phyloP scores from a whole-genome alignment of 1,139 yeast species.

The Candida sp. region DNA sequence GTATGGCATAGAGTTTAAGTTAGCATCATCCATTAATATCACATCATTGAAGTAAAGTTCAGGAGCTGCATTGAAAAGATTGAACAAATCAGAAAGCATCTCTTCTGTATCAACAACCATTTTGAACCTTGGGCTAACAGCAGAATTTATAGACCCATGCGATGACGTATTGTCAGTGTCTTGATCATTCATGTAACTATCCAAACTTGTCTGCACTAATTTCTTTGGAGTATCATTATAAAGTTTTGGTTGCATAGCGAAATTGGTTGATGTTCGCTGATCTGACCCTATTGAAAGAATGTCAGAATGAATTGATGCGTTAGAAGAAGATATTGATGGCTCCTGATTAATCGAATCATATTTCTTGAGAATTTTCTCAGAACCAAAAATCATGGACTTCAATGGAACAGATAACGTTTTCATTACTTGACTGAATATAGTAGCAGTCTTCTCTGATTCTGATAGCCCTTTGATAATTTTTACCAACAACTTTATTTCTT shows the following conservation, averaged over 20 bases:
- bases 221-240: neutral
- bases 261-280: neutral
- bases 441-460: slow-evolving; percentile 22
- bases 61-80: slow-evolving; percentile 32
- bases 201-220: slow-evolving; percentile 7
- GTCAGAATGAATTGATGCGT: slow-evolving; percentile 8
- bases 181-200: slow-evolving; percentile 8
- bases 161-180: slow-evolving; percentile 1
- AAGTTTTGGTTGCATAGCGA: neutral
- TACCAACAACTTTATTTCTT: slow-evolving; percentile 28
- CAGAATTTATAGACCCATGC: slow-evolving; percentile 1
- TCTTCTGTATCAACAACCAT: slow-evolving; percentile 24
- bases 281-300: slow-evolving; percentile 6
- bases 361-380: slow-evolving; percentile 25
- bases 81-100: slow-evolving; percentile 32
- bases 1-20: slow-evolving; percentile 10
- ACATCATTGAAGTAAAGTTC: slow-evolving; percentile 32
- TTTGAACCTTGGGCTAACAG: slow-evolving; percentile 4
- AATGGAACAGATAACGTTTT: slow-evolving; percentile 17
- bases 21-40: slow-evolving; percentile 18
- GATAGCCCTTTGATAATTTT: slow-evolving; percentile 38
- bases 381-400: slow-evolving; percentile 27
- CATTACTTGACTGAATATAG: slow-evolving; percentile 22
- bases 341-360: slow-evolving; percentile 13
- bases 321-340: slow-evolving; percentile 6